Evolutionary conservation across 805 yeast genomes (phyloP).

Genomic region (Starmerella vaccinii): DNA sequence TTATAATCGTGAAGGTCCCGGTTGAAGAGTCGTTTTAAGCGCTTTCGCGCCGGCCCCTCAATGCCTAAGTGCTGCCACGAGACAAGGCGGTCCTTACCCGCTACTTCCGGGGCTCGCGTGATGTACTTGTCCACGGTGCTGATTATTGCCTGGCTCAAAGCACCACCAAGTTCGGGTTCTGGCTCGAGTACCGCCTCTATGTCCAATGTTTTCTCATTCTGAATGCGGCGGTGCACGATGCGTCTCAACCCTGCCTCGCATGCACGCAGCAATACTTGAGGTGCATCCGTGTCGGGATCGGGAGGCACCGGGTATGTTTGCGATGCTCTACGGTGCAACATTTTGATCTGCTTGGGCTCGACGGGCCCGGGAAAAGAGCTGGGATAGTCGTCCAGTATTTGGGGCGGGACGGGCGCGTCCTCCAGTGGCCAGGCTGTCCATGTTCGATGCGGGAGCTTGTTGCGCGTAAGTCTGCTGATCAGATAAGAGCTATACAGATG

Average conservation of each 20-base stretch:
- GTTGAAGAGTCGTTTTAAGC: constrained; percentile 16
- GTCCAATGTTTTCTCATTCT: constrained; percentile 2
- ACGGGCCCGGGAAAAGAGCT: constrained; percentile 9
- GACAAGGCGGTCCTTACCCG: not conserved
- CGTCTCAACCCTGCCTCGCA: constrained; percentile 23
- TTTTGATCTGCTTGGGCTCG: not conserved
- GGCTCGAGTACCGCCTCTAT: constrained; percentile 21
- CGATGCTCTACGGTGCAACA: not conserved
- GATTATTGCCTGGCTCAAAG: constrained; percentile 4
- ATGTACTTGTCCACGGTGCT: constrained; percentile 11
- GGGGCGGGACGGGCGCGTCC: constrained; percentile 21
- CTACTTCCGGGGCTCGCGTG: not conserved
- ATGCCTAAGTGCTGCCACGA: constrained; percentile 16
- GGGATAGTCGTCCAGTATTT: constrained; percentile 16
- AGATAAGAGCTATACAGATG: constrained; percentile 56
- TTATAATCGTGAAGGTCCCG: constrained; percentile 5
- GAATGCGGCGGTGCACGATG: constrained; percentile 22
- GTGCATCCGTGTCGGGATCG: constrained; percentile 1
- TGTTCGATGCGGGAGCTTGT: constrained; percentile 30
- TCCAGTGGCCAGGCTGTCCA: constrained; percentile 60
- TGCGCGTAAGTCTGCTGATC: constrained; percentile 31
- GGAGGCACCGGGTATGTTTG: constrained; percentile 3
- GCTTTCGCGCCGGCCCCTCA: constrained; percentile 12
- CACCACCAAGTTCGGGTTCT: constrained; percentile 17
- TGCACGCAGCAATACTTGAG: constrained; percentile 22